Evolutionary conservation across 352 stramenopile genomes (phyloP), one percentile per base, ranked within the genome.

Genomic region (Phytophthora citrophthora): DNA sequence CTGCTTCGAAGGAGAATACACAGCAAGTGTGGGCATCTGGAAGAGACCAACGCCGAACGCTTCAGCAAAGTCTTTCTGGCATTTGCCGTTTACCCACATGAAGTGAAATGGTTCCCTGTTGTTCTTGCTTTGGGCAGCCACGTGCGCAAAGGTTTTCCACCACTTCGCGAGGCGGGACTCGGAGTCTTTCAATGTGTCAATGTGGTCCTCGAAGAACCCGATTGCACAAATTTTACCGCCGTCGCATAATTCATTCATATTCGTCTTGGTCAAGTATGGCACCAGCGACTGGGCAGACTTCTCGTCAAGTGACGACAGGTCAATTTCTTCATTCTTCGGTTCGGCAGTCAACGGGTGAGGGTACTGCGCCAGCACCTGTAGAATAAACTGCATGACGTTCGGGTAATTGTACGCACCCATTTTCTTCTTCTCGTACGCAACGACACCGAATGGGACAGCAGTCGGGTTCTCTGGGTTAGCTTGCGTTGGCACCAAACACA

Each of bases 21-120:
- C 80, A 12, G 80, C 80, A 1, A 94, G 54, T 1, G 83, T 91
- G 7, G 82, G 86, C 77, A 94, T 89, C 44, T 94, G 83, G 59
- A 86, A 94, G 16, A 75, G 60, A 8, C 82, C 86, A 26, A 92
- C 67, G 11, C 79, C 83, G 36, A 94, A 91, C 11, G 77, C 83
- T 40, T 83, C 77, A 0, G 86, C 86, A 36, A 93, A 91, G 0
- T 71, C 61, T n/a, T 63, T 77, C 40, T 94, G 86, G 39, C 86
- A 94, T 47, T 87, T 88, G 20, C 83, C 86, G 27, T 90, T 91
- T 11, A 85, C 73, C 79, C 81, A 90, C 78, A 93, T 85, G 50
- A 90, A 94, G 24, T 76, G 62, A 45, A 89, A 90, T 15, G 86
- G 83, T 54, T 91, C 75, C 8, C 68, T 65, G 11, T 75, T 67